Conservation (phyloP, 2,329 filamentous ascomycete species). For the Tricladium varicosporioides region DNA sequence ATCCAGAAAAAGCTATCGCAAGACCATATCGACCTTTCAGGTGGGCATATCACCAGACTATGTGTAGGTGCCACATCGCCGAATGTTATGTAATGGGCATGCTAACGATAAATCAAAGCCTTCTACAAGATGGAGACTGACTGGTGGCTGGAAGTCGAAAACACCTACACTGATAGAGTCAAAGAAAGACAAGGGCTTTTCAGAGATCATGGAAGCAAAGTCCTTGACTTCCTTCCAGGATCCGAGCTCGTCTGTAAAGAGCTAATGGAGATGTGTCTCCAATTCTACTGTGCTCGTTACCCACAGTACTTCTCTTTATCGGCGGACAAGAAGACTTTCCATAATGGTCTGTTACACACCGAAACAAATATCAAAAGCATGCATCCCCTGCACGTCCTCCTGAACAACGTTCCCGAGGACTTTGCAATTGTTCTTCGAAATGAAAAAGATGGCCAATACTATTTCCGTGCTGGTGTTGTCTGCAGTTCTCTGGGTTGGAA, state of each 20-base stretch:
- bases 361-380: conserved; percentile 58
- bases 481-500: conserved; percentile 83
- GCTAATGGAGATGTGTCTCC: conserved; percentile 81
- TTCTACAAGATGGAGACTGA: conserved; percentile 75
- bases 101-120: conserved; percentile 46
- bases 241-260: conserved; percentile 80
- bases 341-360: conserved; percentile 67
- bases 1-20: conserved; percentile 65
- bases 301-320: conserved; percentile 69
- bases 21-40: conserved; percentile 79
- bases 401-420: conserved; percentile 81
- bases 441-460: conserved; percentile 68
- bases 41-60: conserved; percentile 86
- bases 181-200: conserved; percentile 66
- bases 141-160: conserved; percentile 89
- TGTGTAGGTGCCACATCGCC: conserved; percentile 61
- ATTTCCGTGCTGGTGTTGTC: conserved; percentile 71
- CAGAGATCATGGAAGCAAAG: conserved; percentile 56
- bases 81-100: background rate
- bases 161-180: conserved; percentile 66
- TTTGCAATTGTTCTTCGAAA: conserved; percentile 76
- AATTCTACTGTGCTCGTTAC: conserved; percentile 77
- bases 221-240: conserved; percentile 69
- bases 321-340: conserved; percentile 52
- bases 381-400: conserved; percentile 66